phyloP scores from a whole-genome alignment of 2,329 filamentous ascomycete species.

The Sporothrix dimorphospora region DNA sequence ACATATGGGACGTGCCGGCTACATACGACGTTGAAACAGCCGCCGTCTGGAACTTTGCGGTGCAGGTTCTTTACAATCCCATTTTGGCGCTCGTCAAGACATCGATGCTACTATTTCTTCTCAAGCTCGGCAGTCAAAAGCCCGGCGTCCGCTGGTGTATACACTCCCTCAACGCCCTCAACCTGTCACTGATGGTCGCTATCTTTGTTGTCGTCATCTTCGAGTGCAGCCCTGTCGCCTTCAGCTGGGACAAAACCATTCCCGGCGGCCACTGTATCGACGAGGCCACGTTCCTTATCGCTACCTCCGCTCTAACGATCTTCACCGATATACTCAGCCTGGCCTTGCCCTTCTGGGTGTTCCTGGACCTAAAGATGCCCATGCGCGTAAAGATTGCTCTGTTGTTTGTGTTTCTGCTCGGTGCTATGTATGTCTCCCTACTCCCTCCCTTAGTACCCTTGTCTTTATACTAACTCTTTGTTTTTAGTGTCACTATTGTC shows the following conservation, averaged over 20 bases:
- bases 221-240: conserved; percentile 47
- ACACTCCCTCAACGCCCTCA: conserved; percentile 39
- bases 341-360: conserved; percentile 45
- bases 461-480: background rate
- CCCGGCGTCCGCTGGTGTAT: conserved; percentile 38
- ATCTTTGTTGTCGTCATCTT: conserved; percentile 43
- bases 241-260: conserved; percentile 50
- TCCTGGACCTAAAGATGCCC: conserved; percentile 40
- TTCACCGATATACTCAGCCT: conserved; percentile 49
- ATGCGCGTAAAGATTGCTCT: conserved; percentile 39
- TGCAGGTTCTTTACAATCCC: conserved; percentile 34
- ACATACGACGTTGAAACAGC: conserved; percentile 16
- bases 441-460: background rate
- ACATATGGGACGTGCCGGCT: conserved; percentile 25
- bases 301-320: conserved; percentile 48
- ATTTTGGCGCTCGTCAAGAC: conserved; percentile 42
- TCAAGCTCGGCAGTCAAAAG: conserved; percentile 40
- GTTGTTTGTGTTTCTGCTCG: background rate
- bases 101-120: conserved; percentile 42
- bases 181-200: conserved; percentile 39
- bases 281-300: conserved; percentile 38
- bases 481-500: conserved; percentile 42
- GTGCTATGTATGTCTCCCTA: background rate
- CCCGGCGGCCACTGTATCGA: conserved; percentile 45
- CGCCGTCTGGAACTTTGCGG: conserved; percentile 31